Evolutionary conservation across 192 early-diverging fungal genomes (phyloP).

Genomic region (Phycomyces nitens): DNA sequence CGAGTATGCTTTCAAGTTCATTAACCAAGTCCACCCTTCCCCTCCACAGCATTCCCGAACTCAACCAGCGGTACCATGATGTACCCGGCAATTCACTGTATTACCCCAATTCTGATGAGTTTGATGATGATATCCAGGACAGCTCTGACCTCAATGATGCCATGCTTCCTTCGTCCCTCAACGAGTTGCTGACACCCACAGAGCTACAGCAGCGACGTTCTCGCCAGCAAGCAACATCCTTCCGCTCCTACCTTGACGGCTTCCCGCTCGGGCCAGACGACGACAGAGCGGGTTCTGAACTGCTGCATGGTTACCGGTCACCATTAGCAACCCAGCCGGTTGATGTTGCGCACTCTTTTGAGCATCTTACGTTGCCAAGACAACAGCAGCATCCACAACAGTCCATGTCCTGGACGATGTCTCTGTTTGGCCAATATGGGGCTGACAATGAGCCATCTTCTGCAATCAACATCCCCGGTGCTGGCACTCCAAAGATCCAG

Average conservation of each 20-base stretch:
- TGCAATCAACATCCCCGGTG: constrained; percentile 15
- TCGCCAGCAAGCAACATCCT: constrained; percentile 13
- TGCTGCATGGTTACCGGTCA: too few relatives aligned
- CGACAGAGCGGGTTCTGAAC: too few relatives aligned
- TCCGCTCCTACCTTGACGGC: neutral
- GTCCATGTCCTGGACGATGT: too few relatives aligned
- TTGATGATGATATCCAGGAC: neutral
- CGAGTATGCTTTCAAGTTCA: too few relatives aligned
- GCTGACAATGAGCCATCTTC: too few relatives aligned
- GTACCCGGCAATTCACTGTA: neutral
- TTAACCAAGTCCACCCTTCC: too few relatives aligned
- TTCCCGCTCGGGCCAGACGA: neutral
- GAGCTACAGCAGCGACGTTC: constrained; percentile 30
- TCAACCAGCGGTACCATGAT: neutral
- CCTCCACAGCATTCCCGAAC: too few relatives aligned
- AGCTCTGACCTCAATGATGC: constrained; percentile 41
- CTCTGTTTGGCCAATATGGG: too few relatives aligned
- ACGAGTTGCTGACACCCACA: constrained; percentile 51
- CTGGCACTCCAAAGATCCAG: constrained; percentile 1
- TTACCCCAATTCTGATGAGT: neutral
- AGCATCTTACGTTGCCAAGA: too few relatives aligned
- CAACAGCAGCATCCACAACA: too few relatives aligned
- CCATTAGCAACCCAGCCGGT: too few relatives aligned
- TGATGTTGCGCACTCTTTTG: too few relatives aligned
- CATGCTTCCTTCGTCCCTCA: constrained; percentile 49